Evolutionary conservation across 2,329 filamentous ascomycete genomes (phyloP).

Genomic region (Aspergillus jensenii): DNA sequence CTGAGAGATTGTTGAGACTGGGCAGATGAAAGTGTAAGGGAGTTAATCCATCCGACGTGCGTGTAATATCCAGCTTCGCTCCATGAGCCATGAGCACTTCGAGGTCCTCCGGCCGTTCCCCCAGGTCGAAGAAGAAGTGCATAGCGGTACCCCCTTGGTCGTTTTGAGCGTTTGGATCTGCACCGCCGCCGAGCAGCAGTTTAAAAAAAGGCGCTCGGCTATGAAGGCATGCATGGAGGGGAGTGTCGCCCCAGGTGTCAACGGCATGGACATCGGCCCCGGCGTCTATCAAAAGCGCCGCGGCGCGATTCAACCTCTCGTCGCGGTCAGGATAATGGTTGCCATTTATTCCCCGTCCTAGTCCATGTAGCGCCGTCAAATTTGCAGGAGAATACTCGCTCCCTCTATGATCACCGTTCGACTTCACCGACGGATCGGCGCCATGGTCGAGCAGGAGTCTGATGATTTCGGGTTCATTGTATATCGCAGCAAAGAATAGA

Average conservation of each 20-base stretch:
- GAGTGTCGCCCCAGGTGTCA: neutral
- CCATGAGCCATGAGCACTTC: conserved; percentile 15
- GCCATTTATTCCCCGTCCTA: neutral
- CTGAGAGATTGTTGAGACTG: conserved; percentile 13
- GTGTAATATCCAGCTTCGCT: conserved; percentile 11
- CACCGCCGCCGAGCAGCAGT: neutral
- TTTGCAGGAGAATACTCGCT: neutral
- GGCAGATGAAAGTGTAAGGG: conserved; percentile 15
- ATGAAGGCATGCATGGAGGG: neutral
- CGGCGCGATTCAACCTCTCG: neutral
- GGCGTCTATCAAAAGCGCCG: conserved; percentile 10
- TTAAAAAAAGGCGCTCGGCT: neutral
- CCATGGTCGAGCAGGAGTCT: conserved; percentile 11
- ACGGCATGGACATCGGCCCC: conserved; percentile 7
- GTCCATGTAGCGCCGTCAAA: conserved; percentile 1
- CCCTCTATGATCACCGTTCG: neutral
- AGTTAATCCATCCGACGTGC: conserved; percentile 6
- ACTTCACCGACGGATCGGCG: neutral
- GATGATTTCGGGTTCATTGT: neutral
- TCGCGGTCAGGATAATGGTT: neutral
- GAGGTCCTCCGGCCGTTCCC: conserved; percentile 2
- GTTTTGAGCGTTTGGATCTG: conserved; percentile 9
- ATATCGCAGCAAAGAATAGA: conserved; percentile 8
- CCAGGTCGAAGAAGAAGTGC: conserved; percentile 8
- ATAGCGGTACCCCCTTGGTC: conserved; percentile 11